A percentile compares a stretch with the other conserved stretches of the same genome.
These are phyloP conservation scores for Ogataea neopini DNA, from an alignment of 805 yeast species.

Conservation along the genomic window DNA sequence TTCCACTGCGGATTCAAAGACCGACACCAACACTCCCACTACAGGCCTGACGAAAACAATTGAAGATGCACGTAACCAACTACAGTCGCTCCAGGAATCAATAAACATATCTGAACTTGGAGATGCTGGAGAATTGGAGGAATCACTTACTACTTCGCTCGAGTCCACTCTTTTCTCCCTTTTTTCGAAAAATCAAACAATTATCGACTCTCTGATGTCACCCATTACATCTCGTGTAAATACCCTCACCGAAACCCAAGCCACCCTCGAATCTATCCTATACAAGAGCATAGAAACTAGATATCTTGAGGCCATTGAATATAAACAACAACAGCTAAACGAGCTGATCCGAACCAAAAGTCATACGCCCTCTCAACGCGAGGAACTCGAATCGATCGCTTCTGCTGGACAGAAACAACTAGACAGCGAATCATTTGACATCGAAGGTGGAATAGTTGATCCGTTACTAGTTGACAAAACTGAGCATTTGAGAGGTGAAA, in stretches of 20 bases:
- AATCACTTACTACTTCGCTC: too few species aligned
- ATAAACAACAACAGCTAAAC: constrained; percentile 5
- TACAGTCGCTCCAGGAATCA: too few species aligned
- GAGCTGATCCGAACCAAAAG: neutral
- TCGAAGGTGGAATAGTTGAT: constrained; percentile 4
- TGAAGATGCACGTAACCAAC: too few species aligned
- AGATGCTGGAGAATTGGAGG: too few species aligned
- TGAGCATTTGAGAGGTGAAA: neutral
- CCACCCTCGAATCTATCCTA: neutral
- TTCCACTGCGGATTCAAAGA: too few species aligned
- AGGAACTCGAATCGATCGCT: constrained; percentile 2
- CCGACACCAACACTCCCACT: too few species aligned
- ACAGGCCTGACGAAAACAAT: too few species aligned
- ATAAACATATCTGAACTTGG: too few species aligned
- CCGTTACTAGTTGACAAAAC: constrained; percentile 7
- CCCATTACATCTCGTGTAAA: neutral
- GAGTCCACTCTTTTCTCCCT: neutral
- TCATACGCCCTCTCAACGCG: neutral
- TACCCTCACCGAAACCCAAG: neutral
- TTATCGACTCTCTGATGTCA: neutral
- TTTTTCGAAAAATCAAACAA: neutral
- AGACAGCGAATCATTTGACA: neutral
- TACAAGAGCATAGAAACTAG: neutral
- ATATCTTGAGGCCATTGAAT: neutral
- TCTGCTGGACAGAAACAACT: constrained; percentile 2